Percentiles rank a stretch among this genome's conserved stretches.
These are phyloP conservation scores for Huiozyma sinensis DNA, from an alignment of 805 yeast species.

Conservation along the genomic window DNA sequence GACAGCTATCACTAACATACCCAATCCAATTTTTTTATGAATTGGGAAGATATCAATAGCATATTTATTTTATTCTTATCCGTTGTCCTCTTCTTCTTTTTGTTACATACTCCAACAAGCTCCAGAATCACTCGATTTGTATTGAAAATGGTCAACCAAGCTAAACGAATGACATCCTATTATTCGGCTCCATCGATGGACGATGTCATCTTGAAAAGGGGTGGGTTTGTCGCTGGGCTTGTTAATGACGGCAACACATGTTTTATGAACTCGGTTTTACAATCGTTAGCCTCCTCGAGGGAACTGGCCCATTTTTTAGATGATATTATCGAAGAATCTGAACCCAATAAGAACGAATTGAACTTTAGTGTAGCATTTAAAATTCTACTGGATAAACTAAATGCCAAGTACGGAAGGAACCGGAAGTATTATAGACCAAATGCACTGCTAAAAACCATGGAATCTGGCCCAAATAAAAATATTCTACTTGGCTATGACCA, in stretches of 20 bases:
- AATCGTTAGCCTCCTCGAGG: slow-evolving; percentile 66
- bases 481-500: slow-evolving; percentile 79
- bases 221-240: slow-evolving; percentile 77
- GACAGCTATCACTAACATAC: no score
- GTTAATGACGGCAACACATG: slow-evolving; percentile 89
- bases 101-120: background rate
- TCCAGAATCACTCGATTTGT: slow-evolving; percentile 1
- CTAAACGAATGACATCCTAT: slow-evolving; percentile 1
- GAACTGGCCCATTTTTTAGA: slow-evolving; percentile 48
- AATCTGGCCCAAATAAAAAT: slow-evolving; percentile 68
- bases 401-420: slow-evolving; percentile 41
- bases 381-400: slow-evolving; percentile 43
- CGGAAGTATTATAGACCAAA: slow-evolving; percentile 53
- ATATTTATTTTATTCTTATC: background rate
- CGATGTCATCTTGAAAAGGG: slow-evolving; percentile 38
- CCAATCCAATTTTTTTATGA: slow-evolving; percentile 1
- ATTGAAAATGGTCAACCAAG: slow-evolving; percentile 2
- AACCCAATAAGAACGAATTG: slow-evolving; percentile 10
- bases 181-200: slow-evolving; percentile 4
- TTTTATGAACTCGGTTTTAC: slow-evolving; percentile 86
- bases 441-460: slow-evolving; percentile 52
- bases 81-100: background rate
- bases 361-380: slow-evolving; percentile 46
- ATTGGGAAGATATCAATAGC: background rate
- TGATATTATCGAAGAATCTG: slow-evolving; percentile 24